These are phyloP conservation scores for Dendryphion nanum DNA, from an alignment of 2,329 filamentous ascomycete genomes.

Conservation along the genomic window DNA sequence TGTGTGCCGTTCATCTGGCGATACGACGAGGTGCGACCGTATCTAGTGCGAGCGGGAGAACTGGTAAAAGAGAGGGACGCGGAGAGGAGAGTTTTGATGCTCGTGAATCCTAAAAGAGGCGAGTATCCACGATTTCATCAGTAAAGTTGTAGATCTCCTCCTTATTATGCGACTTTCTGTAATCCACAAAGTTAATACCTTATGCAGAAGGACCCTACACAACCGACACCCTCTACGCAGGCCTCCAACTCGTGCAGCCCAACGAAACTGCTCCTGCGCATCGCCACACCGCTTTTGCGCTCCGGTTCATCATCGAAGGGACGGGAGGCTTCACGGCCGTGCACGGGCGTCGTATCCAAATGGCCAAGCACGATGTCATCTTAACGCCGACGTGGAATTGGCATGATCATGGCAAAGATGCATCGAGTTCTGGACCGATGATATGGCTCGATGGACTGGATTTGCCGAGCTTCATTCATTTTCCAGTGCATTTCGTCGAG, in stretches of 20 bases:
- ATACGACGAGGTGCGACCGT: constrained; percentile 34
- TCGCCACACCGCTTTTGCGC: constrained; percentile 56
- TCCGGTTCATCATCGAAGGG: constrained; percentile 59
- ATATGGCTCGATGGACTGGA: constrained; percentile 60
- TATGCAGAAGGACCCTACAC: constrained; percentile 52
- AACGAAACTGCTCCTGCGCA: constrained; percentile 57
- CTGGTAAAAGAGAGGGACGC: constrained; percentile 36
- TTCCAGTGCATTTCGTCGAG: constrained; percentile 56
- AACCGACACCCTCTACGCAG: constrained; percentile 59
- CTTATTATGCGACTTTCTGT: no score
- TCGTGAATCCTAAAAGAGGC: constrained; percentile 40
- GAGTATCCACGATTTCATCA: no score
- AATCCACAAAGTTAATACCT: constrained; percentile 1
- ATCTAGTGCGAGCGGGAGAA: constrained; percentile 34
- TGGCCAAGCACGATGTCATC: constrained; percentile 56
- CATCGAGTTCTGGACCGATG: constrained; percentile 53
- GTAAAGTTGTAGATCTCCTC: no score
- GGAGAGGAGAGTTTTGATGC: constrained; percentile 40
- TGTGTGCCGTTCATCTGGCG: constrained; percentile 37
- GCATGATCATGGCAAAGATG: constrained; percentile 61
- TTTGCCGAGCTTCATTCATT: constrained; percentile 52
- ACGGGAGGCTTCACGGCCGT: constrained; percentile 58
- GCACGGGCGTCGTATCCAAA: constrained; percentile 52
- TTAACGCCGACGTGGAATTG: constrained; percentile 60
- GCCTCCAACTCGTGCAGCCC: constrained; percentile 57